These are phyloP conservation scores for Przewalskia tangutica DNA, from an alignment of 257 asterid species.

Conservation along the genomic window DNA sequence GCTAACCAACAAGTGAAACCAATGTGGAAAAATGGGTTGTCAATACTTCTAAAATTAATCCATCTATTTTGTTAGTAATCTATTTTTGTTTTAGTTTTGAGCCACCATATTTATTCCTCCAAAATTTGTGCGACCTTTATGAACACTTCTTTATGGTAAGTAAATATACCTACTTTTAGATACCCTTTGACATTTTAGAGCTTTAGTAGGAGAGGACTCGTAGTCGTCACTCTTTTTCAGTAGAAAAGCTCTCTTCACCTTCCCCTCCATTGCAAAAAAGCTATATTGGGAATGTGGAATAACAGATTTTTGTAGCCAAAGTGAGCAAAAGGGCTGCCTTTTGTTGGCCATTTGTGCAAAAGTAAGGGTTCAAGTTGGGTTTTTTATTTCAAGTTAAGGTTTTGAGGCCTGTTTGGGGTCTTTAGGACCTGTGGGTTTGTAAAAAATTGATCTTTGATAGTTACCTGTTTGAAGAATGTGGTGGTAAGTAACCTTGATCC, in stretches of 20 bases:
- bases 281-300: conserved; percentile 14
- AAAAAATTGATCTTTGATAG: conserved; percentile 38
- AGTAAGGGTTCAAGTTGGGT: conserved; percentile 17
- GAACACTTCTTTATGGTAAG: conserved; percentile 5
- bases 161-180: conserved; percentile 6
- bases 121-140: background rate
- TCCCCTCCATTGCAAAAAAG: conserved; percentile 32
- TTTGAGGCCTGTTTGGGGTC: conserved; percentile 26
- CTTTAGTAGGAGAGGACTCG: background rate
- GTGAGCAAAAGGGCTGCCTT: conserved; percentile 34
- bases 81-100: background rate
- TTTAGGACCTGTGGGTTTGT: conserved; percentile 14
- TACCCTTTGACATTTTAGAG: conserved; percentile 11
- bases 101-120: background rate
- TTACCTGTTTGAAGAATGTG: conserved; percentile 20
- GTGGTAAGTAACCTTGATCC: conserved; percentile 23
- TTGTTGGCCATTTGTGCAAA: conserved; percentile 17
- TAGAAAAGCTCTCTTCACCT: conserved; percentile 17
- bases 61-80: background rate
- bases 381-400: conserved; percentile 28
- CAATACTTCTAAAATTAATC: conserved; percentile 13
- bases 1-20: conserved; percentile 29
- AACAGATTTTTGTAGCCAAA: conserved; percentile 11
- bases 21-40: conserved; percentile 32
- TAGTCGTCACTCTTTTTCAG: conserved; percentile 26